These are phyloP conservation scores for Blastobotrys illinoisensis DNA, from an alignment of 1,139 yeast genomes.

Conservation along the genomic window DNA sequence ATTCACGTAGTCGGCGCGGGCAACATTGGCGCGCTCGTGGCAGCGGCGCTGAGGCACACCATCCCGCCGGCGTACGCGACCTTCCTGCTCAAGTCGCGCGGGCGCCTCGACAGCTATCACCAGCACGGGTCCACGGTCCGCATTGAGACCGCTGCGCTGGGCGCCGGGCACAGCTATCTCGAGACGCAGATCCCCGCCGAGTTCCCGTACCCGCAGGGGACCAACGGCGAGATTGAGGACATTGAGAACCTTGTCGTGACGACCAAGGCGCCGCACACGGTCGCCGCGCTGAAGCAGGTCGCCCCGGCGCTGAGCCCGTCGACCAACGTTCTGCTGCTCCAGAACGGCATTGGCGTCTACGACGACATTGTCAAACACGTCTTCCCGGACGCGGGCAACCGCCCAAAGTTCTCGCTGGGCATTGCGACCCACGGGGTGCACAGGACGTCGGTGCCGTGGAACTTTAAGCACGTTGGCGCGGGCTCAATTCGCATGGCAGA, in stretches of 20 bases:
- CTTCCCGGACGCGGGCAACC: constrained; percentile 44
- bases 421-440: constrained; percentile 79
- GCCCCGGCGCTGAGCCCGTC: constrained; percentile 36
- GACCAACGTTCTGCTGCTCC: constrained; percentile 61
- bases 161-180: constrained; percentile 10
- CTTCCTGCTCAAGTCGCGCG: constrained; percentile 40
- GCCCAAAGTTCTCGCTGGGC: constrained; percentile 66
- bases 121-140: constrained; percentile 37
- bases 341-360: constrained; percentile 70
- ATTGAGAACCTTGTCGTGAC: constrained; percentile 54
- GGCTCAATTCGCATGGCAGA: constrained; percentile 51
- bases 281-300: constrained; percentile 44
- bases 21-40: constrained; percentile 35
- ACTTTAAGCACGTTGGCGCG: constrained; percentile 59
- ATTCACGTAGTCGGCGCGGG: constrained; percentile 37
- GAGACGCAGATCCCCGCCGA: constrained; percentile 16
- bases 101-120: constrained; percentile 38
- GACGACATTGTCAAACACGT: constrained; percentile 46
- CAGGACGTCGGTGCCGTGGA: constrained; percentile 31
- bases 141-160: constrained; percentile 10
- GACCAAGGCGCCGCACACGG: constrained; percentile 59
- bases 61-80: constrained; percentile 36
- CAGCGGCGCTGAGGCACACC: constrained; percentile 33
- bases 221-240: constrained; percentile 12
- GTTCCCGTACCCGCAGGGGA: constrained; percentile 9